Percentiles rank a stretch among this genome's conserved stretches.
phyloP scores from a whole-genome alignment of 768 basidiomycete species.

The Coprinopsis cinerea region DNA sequence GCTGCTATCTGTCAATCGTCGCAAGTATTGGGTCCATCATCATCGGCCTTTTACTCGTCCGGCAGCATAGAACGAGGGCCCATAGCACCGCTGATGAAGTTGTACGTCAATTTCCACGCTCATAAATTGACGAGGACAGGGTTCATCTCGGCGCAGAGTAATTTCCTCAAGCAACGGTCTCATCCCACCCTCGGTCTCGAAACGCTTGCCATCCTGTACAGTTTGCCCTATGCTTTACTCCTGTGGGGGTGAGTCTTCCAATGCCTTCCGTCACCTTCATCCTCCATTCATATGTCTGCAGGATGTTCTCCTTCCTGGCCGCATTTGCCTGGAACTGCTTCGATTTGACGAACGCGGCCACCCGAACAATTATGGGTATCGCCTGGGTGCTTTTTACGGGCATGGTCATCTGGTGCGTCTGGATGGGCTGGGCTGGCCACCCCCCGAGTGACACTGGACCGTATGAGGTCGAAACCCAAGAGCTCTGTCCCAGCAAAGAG shows the following conservation, averaged over 20 bases:
- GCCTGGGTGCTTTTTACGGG: conserved; percentile 8
- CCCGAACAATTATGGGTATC: conserved; percentile 14
- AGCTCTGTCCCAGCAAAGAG: not conserved
- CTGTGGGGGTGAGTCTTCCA: conserved; percentile 21
- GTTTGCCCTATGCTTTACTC: conserved; percentile 23
- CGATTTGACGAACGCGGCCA: conserved; percentile 13
- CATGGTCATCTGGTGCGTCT: conserved; percentile 21
- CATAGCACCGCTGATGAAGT: not conserved
- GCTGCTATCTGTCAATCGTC: conserved; percentile 41
- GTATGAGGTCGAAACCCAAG: too few relatives aligned
- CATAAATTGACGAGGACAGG: conserved; percentile 9
- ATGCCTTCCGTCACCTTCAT: not conserved
- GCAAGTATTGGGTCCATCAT: conserved; percentile 41
- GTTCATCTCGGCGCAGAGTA: conserved; percentile 14
- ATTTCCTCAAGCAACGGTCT: conserved; percentile 5
- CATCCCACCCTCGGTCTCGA: conserved; percentile 15
- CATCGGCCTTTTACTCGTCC: conserved; percentile 35
- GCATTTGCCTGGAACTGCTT: conserved; percentile 24
- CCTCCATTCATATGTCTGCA: conserved; percentile 3
- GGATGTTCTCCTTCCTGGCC: conserved; percentile 21
- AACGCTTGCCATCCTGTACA: conserved; percentile 22
- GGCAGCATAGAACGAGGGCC: conserved; percentile 27
- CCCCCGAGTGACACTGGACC: too few relatives aligned
- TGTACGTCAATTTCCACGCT: conserved; percentile 12
- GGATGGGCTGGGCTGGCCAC: conserved; percentile 15